These are phyloP conservation scores for Colletotrichum scovillei DNA, from an alignment of 2,329 filamentous ascomycete species.

Conservation along the genomic window DNA sequence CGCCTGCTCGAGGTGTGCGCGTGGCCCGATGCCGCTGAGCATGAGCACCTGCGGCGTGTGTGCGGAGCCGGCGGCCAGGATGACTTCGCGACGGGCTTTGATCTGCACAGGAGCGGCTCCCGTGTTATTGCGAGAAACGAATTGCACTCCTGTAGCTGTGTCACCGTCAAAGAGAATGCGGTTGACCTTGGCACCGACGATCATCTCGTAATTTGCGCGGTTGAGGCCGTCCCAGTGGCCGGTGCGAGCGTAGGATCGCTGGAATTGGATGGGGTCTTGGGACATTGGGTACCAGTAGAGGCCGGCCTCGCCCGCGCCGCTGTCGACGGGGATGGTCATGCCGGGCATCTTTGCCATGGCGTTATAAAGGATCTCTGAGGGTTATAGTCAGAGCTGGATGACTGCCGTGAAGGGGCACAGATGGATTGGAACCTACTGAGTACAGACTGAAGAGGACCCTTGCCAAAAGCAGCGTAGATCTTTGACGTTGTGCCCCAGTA, in stretches of 20 bases:
- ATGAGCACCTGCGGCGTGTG: constrained; percentile 55
- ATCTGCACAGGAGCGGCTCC: constrained; percentile 37
- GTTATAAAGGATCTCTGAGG: constrained; percentile 37
- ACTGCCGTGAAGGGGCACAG: background rate
- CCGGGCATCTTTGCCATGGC: constrained; percentile 42
- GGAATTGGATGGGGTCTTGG: constrained; percentile 37
- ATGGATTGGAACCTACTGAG: constrained; percentile 27
- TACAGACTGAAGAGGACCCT: constrained; percentile 28
- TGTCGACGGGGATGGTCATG: constrained; percentile 40
- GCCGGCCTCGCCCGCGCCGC: constrained; percentile 40
- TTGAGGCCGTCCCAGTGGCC: constrained; percentile 40
- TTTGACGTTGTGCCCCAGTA: constrained; percentile 38
- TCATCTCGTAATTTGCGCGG: constrained; percentile 41
- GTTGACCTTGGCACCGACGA: constrained; percentile 40
- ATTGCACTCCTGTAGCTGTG: constrained; percentile 43
- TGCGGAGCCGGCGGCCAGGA: constrained; percentile 49
- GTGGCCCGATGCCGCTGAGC: constrained; percentile 56
- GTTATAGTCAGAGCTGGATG: background rate
- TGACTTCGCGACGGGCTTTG: constrained; percentile 47
- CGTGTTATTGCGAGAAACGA: constrained; percentile 39
- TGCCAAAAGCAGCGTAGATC: constrained; percentile 36
- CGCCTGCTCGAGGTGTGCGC: constrained; percentile 46
- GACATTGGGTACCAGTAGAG: constrained; percentile 43
- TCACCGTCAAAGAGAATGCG: constrained; percentile 39
- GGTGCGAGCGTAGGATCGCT: constrained; percentile 42